phyloP scores from a whole-genome alignment of 169 alveolate genomes.

The Cryptosporidium ubiquitum region DNA sequence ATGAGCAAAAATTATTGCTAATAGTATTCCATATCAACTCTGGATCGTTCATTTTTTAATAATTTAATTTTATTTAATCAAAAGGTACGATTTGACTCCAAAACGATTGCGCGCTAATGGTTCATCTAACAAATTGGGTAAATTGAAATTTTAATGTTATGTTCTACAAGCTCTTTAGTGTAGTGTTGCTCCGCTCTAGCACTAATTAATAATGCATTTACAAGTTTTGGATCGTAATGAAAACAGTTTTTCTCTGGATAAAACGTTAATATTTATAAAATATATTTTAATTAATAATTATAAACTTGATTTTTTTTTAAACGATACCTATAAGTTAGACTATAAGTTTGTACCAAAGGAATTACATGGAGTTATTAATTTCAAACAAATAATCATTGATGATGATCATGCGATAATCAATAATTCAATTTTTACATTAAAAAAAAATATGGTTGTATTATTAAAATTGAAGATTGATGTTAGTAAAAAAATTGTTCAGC shows the following conservation, averaged over 20 bases:
- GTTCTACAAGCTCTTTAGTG: background rate
- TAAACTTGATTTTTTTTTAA: constrained; percentile 30
- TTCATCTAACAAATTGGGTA: background rate
- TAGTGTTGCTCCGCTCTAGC: background rate
- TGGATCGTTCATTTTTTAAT: constrained; percentile 59
- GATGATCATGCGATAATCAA: background rate
- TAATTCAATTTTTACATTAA: constrained; percentile 10
- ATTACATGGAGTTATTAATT: background rate
- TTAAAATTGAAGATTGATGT: constrained; percentile 18
- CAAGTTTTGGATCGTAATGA: background rate
- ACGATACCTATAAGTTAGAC: background rate
- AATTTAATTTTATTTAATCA: background rate
- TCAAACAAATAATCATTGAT: background rate
- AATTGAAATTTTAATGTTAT: background rate
- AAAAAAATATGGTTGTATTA: background rate
- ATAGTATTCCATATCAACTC: constrained; percentile 62
- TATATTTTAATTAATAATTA: background rate
- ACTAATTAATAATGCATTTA: background rate
- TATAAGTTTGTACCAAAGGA: background rate
- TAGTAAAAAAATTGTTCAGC: background rate
- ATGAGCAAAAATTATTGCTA: constrained; percentile 81
- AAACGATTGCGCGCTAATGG: background rate
- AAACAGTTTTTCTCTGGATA: background rate
- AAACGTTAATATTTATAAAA: background rate
- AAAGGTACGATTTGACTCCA: background rate